These are phyloP conservation scores for Rutstroemia sydowiana DNA, from an alignment of 2,329 filamentous ascomycete genomes.

Conservation along the genomic window DNA sequence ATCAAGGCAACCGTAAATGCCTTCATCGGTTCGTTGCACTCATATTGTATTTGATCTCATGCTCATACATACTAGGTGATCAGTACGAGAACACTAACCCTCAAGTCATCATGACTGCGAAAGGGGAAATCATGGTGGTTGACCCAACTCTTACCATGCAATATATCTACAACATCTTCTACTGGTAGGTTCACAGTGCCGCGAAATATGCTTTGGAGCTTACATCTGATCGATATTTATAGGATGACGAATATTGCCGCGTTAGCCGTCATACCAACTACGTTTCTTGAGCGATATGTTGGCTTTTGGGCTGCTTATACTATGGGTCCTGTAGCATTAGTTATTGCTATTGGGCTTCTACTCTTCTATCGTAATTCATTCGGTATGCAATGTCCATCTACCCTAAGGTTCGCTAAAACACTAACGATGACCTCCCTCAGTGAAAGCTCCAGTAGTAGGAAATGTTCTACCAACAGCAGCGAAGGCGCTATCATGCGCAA, in stretches of 20 bases:
- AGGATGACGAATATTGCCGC: conserved; percentile 38
- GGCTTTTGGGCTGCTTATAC: conserved; percentile 32
- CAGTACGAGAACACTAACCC: conserved; percentile 15
- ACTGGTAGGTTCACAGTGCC: neutral
- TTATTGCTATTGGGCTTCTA: neutral
- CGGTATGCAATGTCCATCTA: neutral
- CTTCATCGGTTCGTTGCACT: neutral
- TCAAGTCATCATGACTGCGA: neutral
- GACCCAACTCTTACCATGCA: conserved; percentile 47
- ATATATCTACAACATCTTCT: conserved; percentile 2
- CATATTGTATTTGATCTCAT: too few relatives aligned
- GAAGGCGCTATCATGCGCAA: neutral
- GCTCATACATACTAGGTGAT: neutral
- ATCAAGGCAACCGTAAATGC: neutral
- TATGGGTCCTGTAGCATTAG: neutral
- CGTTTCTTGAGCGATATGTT: conserved; percentile 39
- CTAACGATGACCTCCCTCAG: neutral
- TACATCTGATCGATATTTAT: neutral
- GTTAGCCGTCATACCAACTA: conserved; percentile 36
- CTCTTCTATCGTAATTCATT: neutral
- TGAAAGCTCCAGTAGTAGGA: neutral
- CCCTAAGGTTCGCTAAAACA: neutral
- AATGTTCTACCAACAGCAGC: neutral
- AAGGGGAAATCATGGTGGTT: conserved; percentile 51
- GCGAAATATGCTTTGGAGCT: neutral